phyloP scores from a whole-genome alignment of 164 flowering plant genomes.

The Vitis amurensis region DNA sequence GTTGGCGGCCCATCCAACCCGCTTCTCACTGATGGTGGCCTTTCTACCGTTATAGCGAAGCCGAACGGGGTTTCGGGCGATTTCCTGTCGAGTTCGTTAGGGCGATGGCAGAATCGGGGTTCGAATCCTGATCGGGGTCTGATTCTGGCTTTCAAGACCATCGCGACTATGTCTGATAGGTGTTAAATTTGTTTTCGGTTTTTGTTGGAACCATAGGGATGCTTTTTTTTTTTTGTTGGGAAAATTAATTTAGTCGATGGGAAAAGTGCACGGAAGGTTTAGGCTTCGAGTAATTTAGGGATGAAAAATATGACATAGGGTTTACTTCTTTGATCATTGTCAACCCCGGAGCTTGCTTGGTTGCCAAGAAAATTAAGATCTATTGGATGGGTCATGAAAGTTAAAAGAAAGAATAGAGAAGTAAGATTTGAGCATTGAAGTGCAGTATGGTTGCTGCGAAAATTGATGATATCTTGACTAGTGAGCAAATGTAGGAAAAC shows the following conservation, averaged over 20 bases:
- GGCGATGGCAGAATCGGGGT: constrained; percentile 54
- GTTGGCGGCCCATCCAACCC: constrained; percentile 53
- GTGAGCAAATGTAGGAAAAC: too few relatives aligned
- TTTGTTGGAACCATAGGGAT: background rate
- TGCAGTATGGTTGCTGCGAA: too few relatives aligned
- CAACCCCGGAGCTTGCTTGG: too few relatives aligned
- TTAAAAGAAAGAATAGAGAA: too few relatives aligned
- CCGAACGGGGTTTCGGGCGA: constrained; percentile 55
- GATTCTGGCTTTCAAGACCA: constrained; percentile 46
- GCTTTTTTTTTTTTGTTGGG: background rate
- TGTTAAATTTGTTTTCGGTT: background rate
- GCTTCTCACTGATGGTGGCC: constrained; percentile 43
- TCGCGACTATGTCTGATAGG: constrained; percentile 57
- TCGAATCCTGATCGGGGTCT: constrained; percentile 46
- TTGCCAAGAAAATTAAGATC: too few relatives aligned
- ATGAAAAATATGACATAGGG: too few relatives aligned
- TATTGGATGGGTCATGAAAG: too few relatives aligned
- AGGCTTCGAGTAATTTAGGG: too few relatives aligned
- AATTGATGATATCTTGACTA: too few relatives aligned
- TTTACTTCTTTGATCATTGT: too few relatives aligned
- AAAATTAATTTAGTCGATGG: background rate
- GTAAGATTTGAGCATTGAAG: too few relatives aligned
- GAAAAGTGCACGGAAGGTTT: too few relatives aligned
- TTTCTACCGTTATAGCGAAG: constrained; percentile 52
- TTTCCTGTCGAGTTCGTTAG: constrained; percentile 38